Evolutionary conservation across 768 basidiomycete species (phyloP), one percentile per base, ranked within the genome.

Genomic region (Cystofilobasidium macerans): DNA sequence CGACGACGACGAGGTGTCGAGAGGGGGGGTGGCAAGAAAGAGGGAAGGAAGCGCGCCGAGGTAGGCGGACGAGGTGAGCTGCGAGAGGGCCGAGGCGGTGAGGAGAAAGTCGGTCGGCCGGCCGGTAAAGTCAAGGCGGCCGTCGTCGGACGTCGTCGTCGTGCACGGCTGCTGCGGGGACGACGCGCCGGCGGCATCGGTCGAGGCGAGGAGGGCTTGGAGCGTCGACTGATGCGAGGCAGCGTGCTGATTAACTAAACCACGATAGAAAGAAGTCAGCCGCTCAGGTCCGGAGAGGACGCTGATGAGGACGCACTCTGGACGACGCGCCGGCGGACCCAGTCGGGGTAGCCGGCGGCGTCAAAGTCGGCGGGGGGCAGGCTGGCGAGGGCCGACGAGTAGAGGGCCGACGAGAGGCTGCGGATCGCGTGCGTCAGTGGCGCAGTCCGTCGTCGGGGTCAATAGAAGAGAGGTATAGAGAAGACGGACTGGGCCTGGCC

Each of bases 81-180:
- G 45, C 45, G 12, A 11, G 45, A 48, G 45, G 6, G 20, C 8
- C 9, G 45, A 8, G 45, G 45, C 45, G 9, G 45, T 8, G 9
- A 8, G 7, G 45, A 48, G 45, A 22, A 48, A 48, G 13, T 8
- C 45, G 20, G 6, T 18, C 13, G 45, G 45, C 78, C 71, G 84
- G 86, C n/a, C n/a, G 9, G 83, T 83, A 13, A 81, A 79, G 3
- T 79, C 77, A 75, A 78, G 79, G 48, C 86, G 80, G n/a, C n/a
- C n/a, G n/a, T 32, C 78, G 81, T 74, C 85, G 84, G 26, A 87
- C 72, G 45, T 79, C 75, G 58, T 78, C 77, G 30, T 82, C 78
- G 22, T 81, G 73, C n/a, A n/a, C n/a, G n/a, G n/a, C n/a, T n/a
- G n/a, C n/a, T n/a, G n/a, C n/a, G n/a, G n/a, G n/a, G n/a, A n/a